Base-by-base conservation (phyloP, 2,329 filamentous ascomycete species). In the Akanthomyces muscarius region DNA sequence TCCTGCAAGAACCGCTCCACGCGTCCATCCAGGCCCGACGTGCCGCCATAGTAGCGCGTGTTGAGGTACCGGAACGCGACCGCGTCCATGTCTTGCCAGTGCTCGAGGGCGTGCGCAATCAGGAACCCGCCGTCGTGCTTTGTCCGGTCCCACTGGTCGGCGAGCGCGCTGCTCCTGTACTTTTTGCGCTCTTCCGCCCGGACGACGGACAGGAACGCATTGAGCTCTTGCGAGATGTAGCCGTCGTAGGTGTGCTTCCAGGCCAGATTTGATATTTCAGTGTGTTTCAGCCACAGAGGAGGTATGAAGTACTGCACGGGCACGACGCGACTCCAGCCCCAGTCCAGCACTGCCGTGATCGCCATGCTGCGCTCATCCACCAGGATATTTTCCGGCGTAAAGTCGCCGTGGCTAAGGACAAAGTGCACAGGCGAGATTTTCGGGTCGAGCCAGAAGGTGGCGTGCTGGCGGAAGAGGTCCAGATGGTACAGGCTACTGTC, bases 21-120 rank as follows among this genome's bases (percentile, higher is more conserved):
- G 28, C 57, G 57, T 2, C 23, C 57, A 2, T 61, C 57, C 36
- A 61, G 7, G 38, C 52, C 57, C 36, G 57, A 16, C 25, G 57
- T 61, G 23, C 57, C 57, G 23, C 57, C 57, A 18, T 61, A 61
- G n/a, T 61, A 52, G 4, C 57, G 57, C 55, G 62, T 68, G 38
- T 74, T 71, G 63, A 74, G 73, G 54, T 74, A 64, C 5, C 56
- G 48, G 23, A 61, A 60, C 16, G 62, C 55, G 13, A 64, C 57
- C 14, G 41, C 33, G 28, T 64, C 62, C 10, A 64, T 64, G 18
- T 64, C 62, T 38, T 45, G 57, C 56, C 62, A 55, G 56, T 61
- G 33, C 41, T 64, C 62, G 6, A 64, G 50, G 10, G 62, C 62
- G 33, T 64, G 57, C 16, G 56, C 62, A 1, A 64, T 59, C 3